These are phyloP conservation scores for Omphalotus guepiniiformis DNA, from an alignment of 768 basidiomycete genomes.

Conservation along the genomic window DNA sequence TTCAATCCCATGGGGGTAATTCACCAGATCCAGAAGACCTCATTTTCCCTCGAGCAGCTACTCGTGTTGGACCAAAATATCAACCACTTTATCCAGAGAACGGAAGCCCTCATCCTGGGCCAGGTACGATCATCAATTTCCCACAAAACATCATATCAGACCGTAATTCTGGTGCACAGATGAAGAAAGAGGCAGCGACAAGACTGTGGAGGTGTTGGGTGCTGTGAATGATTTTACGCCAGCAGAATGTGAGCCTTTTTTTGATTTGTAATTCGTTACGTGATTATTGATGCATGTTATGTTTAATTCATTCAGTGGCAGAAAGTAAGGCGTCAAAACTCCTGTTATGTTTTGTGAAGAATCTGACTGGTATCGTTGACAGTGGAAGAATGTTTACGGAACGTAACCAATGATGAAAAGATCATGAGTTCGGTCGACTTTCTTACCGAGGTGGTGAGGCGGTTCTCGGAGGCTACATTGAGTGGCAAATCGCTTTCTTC, in stretches of 20 bases:
- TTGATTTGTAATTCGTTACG: slow-evolving; percentile 12
- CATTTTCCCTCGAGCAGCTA: slow-evolving; percentile 91
- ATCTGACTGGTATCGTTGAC: slow-evolving; percentile 8
- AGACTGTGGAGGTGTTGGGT: slow-evolving; percentile 69
- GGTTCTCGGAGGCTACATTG: slow-evolving; percentile 65
- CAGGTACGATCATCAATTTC: slow-evolving; percentile 28
- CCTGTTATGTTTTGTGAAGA: not conserved
- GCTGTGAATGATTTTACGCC: slow-evolving; percentile 60
- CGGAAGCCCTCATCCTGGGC: slow-evolving; percentile 30
- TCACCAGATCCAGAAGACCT: slow-evolving; percentile 87
- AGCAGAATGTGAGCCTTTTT: slow-evolving; percentile 54
- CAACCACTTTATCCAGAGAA: slow-evolving; percentile 61
- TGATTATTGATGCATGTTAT: slow-evolving; percentile 20
- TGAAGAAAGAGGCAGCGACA: slow-evolving; percentile 66
- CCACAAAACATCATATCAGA: slow-evolving; percentile 2
- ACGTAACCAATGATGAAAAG: slow-evolving; percentile 48
- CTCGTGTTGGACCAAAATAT: slow-evolving; percentile 84
- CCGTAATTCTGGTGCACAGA: slow-evolving; percentile 30
- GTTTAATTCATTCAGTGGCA: slow-evolving; percentile 34
- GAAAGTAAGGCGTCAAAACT: slow-evolving; percentile 56
- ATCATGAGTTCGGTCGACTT: slow-evolving; percentile 70
- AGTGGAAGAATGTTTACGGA: slow-evolving; percentile 67
- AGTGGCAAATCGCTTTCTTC: slow-evolving; percentile 52
- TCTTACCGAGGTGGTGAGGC: slow-evolving; percentile 70
- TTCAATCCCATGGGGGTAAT: no score